Base-by-base conservation (phyloP, 257 asterid species). In the Solanum lignicaule region DNA sequence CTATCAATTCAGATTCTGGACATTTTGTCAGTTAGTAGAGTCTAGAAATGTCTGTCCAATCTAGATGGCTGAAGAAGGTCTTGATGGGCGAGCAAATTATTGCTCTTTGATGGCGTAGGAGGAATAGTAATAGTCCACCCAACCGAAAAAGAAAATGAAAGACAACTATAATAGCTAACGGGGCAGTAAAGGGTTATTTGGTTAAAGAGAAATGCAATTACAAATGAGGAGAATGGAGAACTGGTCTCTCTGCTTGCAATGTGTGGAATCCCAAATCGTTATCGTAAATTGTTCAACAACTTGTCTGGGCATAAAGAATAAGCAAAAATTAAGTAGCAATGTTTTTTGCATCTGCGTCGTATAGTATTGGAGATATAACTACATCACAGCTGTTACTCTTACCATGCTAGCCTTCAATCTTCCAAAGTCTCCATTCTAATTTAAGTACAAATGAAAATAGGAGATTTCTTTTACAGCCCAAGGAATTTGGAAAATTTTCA, bases 371-470 rank as follows among this genome's bases (percentile, higher is more conserved):
- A 87, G 79, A 86, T 36, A 81, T 86, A 85, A 88, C 91, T 87
- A 89, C 89, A 88, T 84, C 75, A 87, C 11, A 78, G 84, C 48
- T 31, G 87, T 79, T 68, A 55, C 60, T 39, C 62, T 29, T 25
- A 90, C 32, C 83, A 62, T 52, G 88, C 90, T 87, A 90, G 69
- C 88, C 83, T 52, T 65, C 48, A 81, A 87, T 88, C 83, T 86
- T 83, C 68, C 86, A 87, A 90, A 90, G 86, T 90, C 79, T 88
- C 86, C 89, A 60, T 89, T 87, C 92, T 90, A 92, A 86, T 83
- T 74, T 90, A 90, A 65, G 88, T 43, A 66, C 83, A 74, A 79
- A 46, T 27, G 87, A 87, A 87, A 85, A 58, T 12, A 86, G 79
- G 58, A 82, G 48, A 83, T 79, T 78, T 33, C 89, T 89, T 88